Evolutionary conservation across 108 stramenopile genomes (phyloP).

Genomic region (Nannochloropsis gaditana): DNA sequence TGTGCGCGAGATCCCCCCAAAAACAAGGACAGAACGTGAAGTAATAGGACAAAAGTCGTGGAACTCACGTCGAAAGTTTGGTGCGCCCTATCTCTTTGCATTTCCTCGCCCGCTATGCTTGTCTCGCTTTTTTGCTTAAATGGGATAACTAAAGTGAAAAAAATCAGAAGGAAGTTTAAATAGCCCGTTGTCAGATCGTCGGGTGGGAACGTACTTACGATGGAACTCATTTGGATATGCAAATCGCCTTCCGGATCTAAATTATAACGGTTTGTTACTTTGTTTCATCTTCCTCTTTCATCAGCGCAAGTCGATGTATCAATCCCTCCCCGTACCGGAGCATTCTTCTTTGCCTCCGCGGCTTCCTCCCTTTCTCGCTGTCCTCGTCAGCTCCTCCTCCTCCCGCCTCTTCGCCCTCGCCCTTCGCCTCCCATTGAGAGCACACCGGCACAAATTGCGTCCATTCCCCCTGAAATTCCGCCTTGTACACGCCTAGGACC

Average conservation of each 20-base stretch:
- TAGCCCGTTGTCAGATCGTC: neutral
- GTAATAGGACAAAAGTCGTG: no score
- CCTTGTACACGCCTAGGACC: neutral
- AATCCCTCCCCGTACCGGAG: neutral
- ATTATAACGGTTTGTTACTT: neutral
- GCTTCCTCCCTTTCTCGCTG: neutral
- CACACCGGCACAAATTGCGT: neutral
- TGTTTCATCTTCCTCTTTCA: neutral
- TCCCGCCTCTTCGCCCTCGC: neutral
- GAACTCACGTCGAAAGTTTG: no score
- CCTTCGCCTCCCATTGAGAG: neutral
- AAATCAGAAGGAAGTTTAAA: neutral
- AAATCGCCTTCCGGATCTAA: neutral
- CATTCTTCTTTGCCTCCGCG: neutral
- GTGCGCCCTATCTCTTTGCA: no score
- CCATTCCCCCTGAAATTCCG: neutral
- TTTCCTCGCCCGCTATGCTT: no score
- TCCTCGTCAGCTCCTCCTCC: neutral
- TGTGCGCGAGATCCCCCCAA: no score
- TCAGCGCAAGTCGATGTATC: neutral
- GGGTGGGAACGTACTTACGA: no score
- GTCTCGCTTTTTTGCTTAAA: neutral
- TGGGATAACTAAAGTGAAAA: neutral
- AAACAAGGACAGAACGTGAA: no score
- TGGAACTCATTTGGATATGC: no score